Evolutionary conservation across 305 asterid genomes (phyloP), one percentile per base, ranked within the genome.

Genomic region (Fraxinus xanthoxyloides): DNA sequence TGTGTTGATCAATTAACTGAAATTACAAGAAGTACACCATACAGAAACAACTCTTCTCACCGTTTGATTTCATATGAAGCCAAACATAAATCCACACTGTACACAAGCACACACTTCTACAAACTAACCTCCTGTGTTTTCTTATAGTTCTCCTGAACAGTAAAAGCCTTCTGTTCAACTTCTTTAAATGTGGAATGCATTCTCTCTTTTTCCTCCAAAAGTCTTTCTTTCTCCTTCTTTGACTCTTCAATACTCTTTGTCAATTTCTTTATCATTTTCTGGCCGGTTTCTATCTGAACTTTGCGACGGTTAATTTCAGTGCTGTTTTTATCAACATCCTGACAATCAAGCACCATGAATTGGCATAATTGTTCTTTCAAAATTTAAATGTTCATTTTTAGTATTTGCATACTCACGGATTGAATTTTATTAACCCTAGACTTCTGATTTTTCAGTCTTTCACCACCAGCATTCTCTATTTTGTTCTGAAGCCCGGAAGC

Each of bases 381-480:
- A 75, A 76, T 51, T 76, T 3, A 34, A 17, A 17, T 75, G 13
- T 43, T 63, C 32, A 36, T 77, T 70, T 36, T 61, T 13, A 75
- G n/a, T 77, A 35, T 43, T 26, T 54, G 46, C 38, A 76, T 51
- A 94, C 98, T 93, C 88, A 96, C 99, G 78, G 94, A 86, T 77
- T 96, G 97, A 81, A 96, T 90, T 87, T 88, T 90, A 83, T 82
- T 79, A 79, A 94, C 98, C 78, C 77, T 90, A 31, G 94, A 84
- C 88, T 94, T 94, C 81, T 94, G 98, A 61, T 78, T 90, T 88
- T 87, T 92, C 91, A 96, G 79, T 70, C 84, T 90, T 83, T 91
- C 98, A 24, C 99, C 99, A 56, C 99, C 99, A 38, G 98, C 99
- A 89, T 92, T 94, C 89, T 96, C 99, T 30, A 96, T 92, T 87